Percentiles rank a stretch among this genome's conserved stretches.
These are phyloP conservation scores for Pleurotus giganteus DNA, from an alignment of 768 basidiomycete species.

Conservation along the genomic window DNA sequence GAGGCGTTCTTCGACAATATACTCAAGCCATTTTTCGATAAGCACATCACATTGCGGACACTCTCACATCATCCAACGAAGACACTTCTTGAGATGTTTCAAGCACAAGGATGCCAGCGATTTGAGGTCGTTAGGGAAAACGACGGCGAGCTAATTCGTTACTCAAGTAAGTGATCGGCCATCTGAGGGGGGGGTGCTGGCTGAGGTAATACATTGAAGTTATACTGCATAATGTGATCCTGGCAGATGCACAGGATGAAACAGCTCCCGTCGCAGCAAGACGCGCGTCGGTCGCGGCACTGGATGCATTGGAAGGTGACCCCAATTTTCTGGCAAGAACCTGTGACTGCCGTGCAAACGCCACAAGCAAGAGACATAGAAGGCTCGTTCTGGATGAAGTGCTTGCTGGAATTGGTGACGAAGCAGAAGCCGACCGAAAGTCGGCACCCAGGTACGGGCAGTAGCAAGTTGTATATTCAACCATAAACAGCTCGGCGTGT, in stretches of 20 bases:
- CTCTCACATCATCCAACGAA: slow-evolving; percentile 78
- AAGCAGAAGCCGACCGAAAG: slow-evolving; percentile 13
- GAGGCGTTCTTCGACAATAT: slow-evolving; percentile 65
- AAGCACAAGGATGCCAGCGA: slow-evolving; percentile 67
- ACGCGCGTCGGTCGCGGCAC: slow-evolving; percentile 57
- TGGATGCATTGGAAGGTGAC: slow-evolving; percentile 69
- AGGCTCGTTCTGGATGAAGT: slow-evolving; percentile 26
- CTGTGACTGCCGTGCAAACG: slow-evolving; percentile 62
- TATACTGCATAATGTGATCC: slow-evolving; percentile 60
- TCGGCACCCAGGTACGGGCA: not conserved
- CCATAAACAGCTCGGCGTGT: too few relatives aligned
- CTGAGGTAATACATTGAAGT: slow-evolving; percentile 39
- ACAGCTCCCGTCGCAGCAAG: slow-evolving; percentile 56
- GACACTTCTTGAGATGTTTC: slow-evolving; percentile 68
- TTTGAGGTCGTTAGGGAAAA: slow-evolving; percentile 60
- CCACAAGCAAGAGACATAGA: slow-evolving; percentile 34
- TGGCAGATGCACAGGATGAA: slow-evolving; percentile 56
- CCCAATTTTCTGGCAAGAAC: slow-evolving; percentile 56
- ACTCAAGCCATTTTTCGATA: slow-evolving; percentile 77
- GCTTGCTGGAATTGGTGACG: slow-evolving; percentile 21
- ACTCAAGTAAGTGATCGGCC: slow-evolving; percentile 46
- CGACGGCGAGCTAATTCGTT: slow-evolving; percentile 32
- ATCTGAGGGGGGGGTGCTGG: slow-evolving; percentile 6
- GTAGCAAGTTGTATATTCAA: too few relatives aligned
- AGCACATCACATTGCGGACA: slow-evolving; percentile 69